Conservation (phyloP, 1,284 basidiomycete genomes). For the Trichosporon asahii region DNA sequence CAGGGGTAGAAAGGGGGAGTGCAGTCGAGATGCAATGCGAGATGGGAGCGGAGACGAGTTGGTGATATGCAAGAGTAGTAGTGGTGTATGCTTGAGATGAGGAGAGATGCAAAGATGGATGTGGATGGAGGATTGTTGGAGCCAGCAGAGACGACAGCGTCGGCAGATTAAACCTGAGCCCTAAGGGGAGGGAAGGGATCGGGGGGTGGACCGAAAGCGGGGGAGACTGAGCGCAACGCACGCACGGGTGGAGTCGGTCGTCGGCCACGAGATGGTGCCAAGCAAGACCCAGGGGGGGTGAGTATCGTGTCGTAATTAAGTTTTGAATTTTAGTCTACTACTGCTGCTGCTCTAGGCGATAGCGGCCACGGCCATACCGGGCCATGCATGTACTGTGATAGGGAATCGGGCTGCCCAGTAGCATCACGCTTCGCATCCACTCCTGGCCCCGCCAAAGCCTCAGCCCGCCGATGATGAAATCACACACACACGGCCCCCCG, state of each 20-base stretch:
- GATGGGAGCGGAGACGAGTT: no score
- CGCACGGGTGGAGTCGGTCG: background rate
- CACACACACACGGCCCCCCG: background rate
- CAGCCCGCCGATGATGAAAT: conserved; percentile 1
- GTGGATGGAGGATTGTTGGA: no score
- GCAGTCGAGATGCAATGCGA: background rate
- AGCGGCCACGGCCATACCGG: background rate
- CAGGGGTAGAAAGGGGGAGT: no score
- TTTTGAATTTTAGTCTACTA: background rate
- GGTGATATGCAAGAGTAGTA: background rate
- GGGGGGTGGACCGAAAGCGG: conserved; percentile 1
- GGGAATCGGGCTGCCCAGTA: background rate
- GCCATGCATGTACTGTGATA: background rate
- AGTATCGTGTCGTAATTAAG: background rate
- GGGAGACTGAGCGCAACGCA: background rate
- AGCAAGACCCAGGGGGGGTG: background rate
- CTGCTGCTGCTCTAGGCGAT: no score
- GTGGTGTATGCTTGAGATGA: background rate
- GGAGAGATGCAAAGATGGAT: background rate
- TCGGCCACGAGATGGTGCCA: background rate
- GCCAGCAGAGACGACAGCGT: background rate
- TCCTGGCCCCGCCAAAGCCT: no score
- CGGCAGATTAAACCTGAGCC: background rate
- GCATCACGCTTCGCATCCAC: background rate
- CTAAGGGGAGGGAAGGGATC: background rate